Conservation (phyloP, 2,329 filamentous ascomycete genomes). For the Epichloe brachyelytri region DNA sequence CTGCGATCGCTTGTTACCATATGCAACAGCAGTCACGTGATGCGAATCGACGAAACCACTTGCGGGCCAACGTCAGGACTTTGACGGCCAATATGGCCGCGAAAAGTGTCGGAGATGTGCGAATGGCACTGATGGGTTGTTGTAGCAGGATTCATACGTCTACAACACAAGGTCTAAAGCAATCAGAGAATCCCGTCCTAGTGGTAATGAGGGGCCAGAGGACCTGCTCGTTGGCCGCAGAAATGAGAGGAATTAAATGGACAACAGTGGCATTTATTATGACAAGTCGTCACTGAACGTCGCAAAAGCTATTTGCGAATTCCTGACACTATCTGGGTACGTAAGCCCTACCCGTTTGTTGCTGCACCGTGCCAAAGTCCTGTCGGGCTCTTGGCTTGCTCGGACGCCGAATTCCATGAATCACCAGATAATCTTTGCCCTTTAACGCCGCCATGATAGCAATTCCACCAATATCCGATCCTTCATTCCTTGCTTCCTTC, state of each 20-base stretch:
- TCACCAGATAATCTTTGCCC: background rate
- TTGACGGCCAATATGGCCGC: too few species aligned
- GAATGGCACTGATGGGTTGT: too few species aligned
- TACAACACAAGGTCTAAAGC: too few species aligned
- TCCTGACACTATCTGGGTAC: background rate
- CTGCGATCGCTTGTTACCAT: background rate
- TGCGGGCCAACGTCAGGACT: too few species aligned
- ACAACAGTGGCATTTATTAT: background rate
- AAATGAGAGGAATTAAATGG: background rate
- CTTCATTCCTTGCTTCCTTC: background rate
- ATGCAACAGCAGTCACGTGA: background rate
- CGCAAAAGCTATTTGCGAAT: background rate
- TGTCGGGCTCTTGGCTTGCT: background rate
- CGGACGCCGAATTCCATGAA: background rate
- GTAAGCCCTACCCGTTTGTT: background rate
- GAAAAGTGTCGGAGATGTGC: too few species aligned
- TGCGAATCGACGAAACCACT: background rate
- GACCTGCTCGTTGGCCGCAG: background rate
- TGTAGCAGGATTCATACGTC: too few species aligned
- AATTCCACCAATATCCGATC: slow-evolving; percentile 1
- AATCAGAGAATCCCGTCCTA: too few species aligned
- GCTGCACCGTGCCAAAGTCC: background rate
- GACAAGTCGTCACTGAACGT: background rate
- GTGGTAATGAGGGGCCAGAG: too few species aligned
- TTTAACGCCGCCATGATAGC: slow-evolving; percentile 4